These are phyloP conservation scores for Corylus heterophylla DNA, from an alignment of 306 rosid genomes.

Conservation along the genomic window DNA sequence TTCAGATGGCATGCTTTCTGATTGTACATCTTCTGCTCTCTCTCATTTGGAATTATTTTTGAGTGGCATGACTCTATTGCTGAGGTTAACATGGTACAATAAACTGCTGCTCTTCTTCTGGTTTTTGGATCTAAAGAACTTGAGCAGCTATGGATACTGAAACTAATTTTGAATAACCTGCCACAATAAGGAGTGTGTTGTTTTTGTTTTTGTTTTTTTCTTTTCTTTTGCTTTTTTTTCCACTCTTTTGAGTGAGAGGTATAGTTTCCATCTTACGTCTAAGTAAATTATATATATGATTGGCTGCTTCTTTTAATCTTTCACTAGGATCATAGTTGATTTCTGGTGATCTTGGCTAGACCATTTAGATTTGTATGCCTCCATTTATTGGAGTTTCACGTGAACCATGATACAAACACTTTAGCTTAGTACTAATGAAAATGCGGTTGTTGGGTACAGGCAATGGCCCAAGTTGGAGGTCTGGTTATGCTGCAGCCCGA, in stretches of 20 bases:
- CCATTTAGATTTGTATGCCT: not conserved
- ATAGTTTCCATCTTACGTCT: too few relatives aligned
- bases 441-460: slow-evolving; percentile 46
- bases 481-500: slow-evolving; percentile 93
- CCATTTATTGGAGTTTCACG: not conserved
- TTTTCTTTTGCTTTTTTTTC: too few relatives aligned
- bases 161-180: not conserved
- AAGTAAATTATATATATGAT: too few relatives aligned
- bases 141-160: not conserved
- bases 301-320: not conserved
- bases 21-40: not conserved
- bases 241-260: not conserved
- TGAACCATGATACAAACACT: not conserved
- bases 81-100: not conserved
- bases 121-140: not conserved
- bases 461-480: slow-evolving; percentile 98
- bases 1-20: not conserved
- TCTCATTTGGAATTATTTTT: not conserved
- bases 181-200: not conserved
- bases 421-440: not conserved
- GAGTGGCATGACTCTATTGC: not conserved
- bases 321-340: not conserved
- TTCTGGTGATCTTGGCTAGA: not conserved
- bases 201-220: not conserved
- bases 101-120: not conserved